Conservation (phyloP, 2,329 filamentous ascomycete genomes). For the Beauveria australis region DNA sequence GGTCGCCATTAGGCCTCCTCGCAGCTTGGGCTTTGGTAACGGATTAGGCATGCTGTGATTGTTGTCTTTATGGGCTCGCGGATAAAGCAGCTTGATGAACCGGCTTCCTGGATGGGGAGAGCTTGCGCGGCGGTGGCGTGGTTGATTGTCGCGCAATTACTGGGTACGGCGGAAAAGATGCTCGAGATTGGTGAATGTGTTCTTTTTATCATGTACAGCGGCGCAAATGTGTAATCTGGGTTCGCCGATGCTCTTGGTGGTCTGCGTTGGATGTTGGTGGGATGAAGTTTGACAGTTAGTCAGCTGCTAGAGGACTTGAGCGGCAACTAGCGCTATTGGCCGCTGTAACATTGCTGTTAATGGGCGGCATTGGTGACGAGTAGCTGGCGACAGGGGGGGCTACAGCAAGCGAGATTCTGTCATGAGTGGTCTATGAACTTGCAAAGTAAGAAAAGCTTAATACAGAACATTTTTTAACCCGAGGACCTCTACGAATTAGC, state of each 20-base stretch:
- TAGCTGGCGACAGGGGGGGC: too few species aligned
- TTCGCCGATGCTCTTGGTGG: background rate
- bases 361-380: background rate
- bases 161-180: too few species aligned
- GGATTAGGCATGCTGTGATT: conserved; percentile 12
- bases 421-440: too few species aligned
- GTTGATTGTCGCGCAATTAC: background rate
- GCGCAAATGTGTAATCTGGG: background rate
- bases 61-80: background rate
- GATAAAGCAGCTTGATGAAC: too few species aligned
- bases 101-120: too few species aligned
- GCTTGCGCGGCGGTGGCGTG: background rate
- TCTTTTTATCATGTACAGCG: background rate
- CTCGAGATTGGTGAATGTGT: too few species aligned
- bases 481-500: too few species aligned
- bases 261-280: background rate
- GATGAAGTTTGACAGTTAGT: background rate
- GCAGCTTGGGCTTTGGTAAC: conserved; percentile 23
- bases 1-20: conserved; percentile 29
- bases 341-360: background rate
- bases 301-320: background rate
- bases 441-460: too few species aligned
- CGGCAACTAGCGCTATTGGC: background rate
- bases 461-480: too few species aligned
- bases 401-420: too few species aligned